Percentiles rank a stretch among this genome's conserved stretches.
Evolutionary conservation across 2,329 filamentous ascomycete species (phyloP).

Genomic region (Stagonosporopsis vannaccii): DNA sequence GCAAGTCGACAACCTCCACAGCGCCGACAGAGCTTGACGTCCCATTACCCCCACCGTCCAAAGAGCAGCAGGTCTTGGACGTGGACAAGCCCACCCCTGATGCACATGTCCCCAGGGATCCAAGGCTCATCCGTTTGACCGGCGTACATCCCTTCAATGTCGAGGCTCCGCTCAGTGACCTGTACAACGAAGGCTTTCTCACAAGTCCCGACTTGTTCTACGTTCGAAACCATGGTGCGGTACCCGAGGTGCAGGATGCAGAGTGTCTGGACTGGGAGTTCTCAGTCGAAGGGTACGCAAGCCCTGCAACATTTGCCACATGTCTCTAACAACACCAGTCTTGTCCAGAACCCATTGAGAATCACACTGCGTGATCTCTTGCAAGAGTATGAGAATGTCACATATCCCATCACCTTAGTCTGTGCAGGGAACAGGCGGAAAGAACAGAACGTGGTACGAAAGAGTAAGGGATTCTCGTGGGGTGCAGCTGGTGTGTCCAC

Average conservation of each 20-base stretch:
- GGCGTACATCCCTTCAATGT: slow-evolving; percentile 92
- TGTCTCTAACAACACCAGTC: slow-evolving; percentile 43
- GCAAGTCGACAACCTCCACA: slow-evolving; percentile 26
- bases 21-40: slow-evolving; percentile 51
- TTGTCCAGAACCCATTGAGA: slow-evolving; percentile 78
- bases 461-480: slow-evolving; percentile 95
- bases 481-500: slow-evolving; percentile 87
- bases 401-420: slow-evolving; percentile 85
- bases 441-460: slow-evolving; percentile 89
- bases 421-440: slow-evolving; percentile 92
- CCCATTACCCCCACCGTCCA: slow-evolving; percentile 72
- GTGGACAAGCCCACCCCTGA: slow-evolving; percentile 86
- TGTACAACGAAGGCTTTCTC: slow-evolving; percentile 84
- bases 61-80: slow-evolving; percentile 69
- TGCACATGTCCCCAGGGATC: slow-evolving; percentile 78
- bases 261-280: slow-evolving; percentile 83
- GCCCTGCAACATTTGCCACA: not conserved
- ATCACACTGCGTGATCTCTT: slow-evolving; percentile 77
- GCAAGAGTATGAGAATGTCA: slow-evolving; percentile 78
- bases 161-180: slow-evolving; percentile 78
- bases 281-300: slow-evolving; percentile 71
- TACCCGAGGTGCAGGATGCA: slow-evolving; percentile 76
- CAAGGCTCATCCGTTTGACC: slow-evolving; percentile 83
- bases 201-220: slow-evolving; percentile 90
- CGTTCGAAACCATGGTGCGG: slow-evolving; percentile 86